Base-by-base conservation (phyloP, 192 early-diverging fungal species). In the Lunasporangiospora selenospora region DNA sequence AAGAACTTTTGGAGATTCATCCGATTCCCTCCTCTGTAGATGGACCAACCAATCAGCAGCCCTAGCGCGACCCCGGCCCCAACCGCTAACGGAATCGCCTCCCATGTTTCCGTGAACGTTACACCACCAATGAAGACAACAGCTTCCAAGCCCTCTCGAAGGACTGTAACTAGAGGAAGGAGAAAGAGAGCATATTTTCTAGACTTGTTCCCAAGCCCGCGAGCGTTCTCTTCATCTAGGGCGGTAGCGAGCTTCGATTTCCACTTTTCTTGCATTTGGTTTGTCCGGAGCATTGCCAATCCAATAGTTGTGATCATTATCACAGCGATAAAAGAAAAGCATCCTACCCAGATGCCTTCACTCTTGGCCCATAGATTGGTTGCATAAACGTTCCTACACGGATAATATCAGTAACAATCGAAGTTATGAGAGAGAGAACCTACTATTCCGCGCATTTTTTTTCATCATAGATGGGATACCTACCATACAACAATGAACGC, bases 91-190 rank as follows among this genome's bases (percentile, higher is more conserved):
- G 94, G 94, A 58, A 97, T 91, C 12, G 92, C 81, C 18, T 80
- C 78, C 0, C 86, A 77, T 6, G 78, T 53, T 16, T 87, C 84
- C 36, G 81, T 81, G 29, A 95, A 69, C 0, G 85, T 69, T 65
- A 92, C 91, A 19, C 95, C 95, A 45, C 87, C 94, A 40, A 97
- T 82, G 77, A 97, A 92, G 6, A 97, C 85, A 3, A 97, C 80
- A 4, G 92, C 87, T 70, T 97, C 95, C 1, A 97, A 64, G 3
- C 90, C 92, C 81, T 97, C 95, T 27, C 95, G 81, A 16, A 92
- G 62, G 15, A 97, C 86, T 10, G 93, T 93, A 42, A 94, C 76
- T 45, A 94, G 90, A 3, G 95, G 93, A 15, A 97, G 78, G 48
- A 92, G 64, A 66, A 95, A 87, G 50, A 97, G 88, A n/a, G 89